Evolutionary conservation across 495 filamentous ascomycete species (phyloP), one percentile per base, ranked within the genome.

Genomic region (Apiosordaria backusii): DNA sequence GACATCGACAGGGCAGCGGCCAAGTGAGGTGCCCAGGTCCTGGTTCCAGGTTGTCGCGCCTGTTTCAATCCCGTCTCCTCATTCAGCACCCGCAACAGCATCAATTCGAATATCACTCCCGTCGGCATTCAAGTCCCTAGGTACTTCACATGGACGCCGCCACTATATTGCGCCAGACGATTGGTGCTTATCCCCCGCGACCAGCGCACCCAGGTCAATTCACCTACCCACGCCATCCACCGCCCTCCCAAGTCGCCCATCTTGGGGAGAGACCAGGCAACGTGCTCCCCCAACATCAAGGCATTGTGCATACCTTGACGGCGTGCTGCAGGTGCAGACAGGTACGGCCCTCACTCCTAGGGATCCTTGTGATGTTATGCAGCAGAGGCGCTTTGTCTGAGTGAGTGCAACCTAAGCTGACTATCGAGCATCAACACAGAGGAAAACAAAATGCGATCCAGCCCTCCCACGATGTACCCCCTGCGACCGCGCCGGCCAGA

Each of bases 361-460:
- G 35, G 35, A 45, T 45, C 35, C 35, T 45, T 45, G 10, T 15
- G 9, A 7, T 45, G 35, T 45, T 13, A 45, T 45, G 35, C 35
- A 10, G 35, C 35, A 45, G 35, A 45, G 35, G 6, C 16, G 35
- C 35, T 45, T 45, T 45, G 35, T 45, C 35, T 45, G 35, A 45
- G 35, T 35, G 1, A 10, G 29, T 45, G 16, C 35, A 45, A 45
- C 35, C 35, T 45, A 15, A 45, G 9, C 35, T 45, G 35, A 45
- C 35, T 9, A 7, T 45, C 16, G 35, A 7, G 9, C 10, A 13
- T 45, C 35, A 2, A 9, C 35, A 50, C 71, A 96, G 93, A 87
- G 93, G 59, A 98, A 98, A 83, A 96, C 93, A 23, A 85, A 91
- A 82, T 98, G 94, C 77, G 94, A 97, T 76, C 89, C 93, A 25